Base-by-base conservation (phyloP, 805 yeast genomes). In the Metschnikowia hibisci region DNA sequence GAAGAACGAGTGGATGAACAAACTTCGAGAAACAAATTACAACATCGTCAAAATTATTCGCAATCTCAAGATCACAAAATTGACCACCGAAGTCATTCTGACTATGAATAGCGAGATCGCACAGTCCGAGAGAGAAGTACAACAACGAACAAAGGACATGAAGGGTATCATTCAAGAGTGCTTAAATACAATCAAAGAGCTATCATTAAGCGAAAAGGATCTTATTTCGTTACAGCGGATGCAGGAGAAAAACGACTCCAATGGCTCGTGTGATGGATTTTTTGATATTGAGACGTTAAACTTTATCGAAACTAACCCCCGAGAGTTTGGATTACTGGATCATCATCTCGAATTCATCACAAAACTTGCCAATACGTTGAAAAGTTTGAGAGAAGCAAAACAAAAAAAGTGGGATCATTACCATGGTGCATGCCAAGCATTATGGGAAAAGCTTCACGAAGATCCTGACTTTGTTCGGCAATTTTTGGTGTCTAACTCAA, bases 371-470 rank as follows among this genome's bases (percentile, higher is more conserved):
- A 59, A 63, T 11, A 48, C 69, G 4, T 51, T 77, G 6, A 50
- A 56, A 11, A 52, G 51, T 34, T 61, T 66, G 12, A 71, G 62
- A 47, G 59, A 55, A 14, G 54, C 62, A 36, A 66, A 61, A 39
- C 73, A 65, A 48, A 59, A 56, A 55, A 71, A 67, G 51, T 61
- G 56, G 50, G 64, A 68, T 7, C 47, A 62, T 8, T 61, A 66
- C 26, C 46, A 65, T 6, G 46, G 56, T 2, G 67, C 73, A 13
- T 81, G 87, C 53, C 53, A 61, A 11, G 53, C 54, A 6, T 61
- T 84, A 26, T 84, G 90, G 89, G 57, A 52, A 1, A 80, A 76
- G 51, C 64, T 84, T 6, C 74, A 74, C 11, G 80, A 81, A 47
- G 72, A 72, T 23, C 50, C 62, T 6, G 58, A 63, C 0, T 64